Base-by-base conservation (phyloP, 140 eudicot genomes). In the Oenanthe javanica region DNA sequence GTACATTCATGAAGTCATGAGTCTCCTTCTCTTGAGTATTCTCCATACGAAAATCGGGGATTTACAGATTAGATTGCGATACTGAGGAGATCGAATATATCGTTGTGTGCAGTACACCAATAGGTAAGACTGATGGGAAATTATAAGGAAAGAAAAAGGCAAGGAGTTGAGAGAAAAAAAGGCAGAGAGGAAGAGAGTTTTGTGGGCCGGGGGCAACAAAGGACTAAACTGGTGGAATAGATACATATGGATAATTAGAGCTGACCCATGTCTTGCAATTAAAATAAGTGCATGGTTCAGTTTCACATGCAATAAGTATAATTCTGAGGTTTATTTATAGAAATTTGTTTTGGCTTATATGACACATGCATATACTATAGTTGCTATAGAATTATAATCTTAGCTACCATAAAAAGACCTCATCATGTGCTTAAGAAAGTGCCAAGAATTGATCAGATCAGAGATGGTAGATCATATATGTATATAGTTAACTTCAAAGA, bases 1-100 rank as follows among this genome's bases (percentile, higher is more conserved):
- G 93, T 6, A 94, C 98, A 84, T 90, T 94, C 97, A 92, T 90
- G 92, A 94, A 92, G 81, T 94, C 97, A 9, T 83, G 97, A 13
- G 96, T 92, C 70, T 94, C 93, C 55, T 80, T 48, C 73, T 85
- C 43, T 4, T 67, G 88, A 48, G 79, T 71, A 64, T 83, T 92
- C 21, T 92, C 98, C 97, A 90, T 90, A 25, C 78, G 27, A 59
- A 40, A 6, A 36, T 50, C 47, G 42, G 72, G 75, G 42, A 71
- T 79, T 27, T 43, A 8, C 45, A 38, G 31, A 70, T 79, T 8
- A 9, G 50, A 15, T 46, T 13, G 78, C 3, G 42, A 23, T 21
- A 4, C 4, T 9, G n/a, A 19, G 49, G 19, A 15, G 25, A 31
- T 31, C 31, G 31, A 52, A 14, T n/a, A n/a, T n/a, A n/a, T 57